Evolutionary conservation across 306 rosid species (phyloP).

Genomic region (Chamaecrista fasciculata): DNA sequence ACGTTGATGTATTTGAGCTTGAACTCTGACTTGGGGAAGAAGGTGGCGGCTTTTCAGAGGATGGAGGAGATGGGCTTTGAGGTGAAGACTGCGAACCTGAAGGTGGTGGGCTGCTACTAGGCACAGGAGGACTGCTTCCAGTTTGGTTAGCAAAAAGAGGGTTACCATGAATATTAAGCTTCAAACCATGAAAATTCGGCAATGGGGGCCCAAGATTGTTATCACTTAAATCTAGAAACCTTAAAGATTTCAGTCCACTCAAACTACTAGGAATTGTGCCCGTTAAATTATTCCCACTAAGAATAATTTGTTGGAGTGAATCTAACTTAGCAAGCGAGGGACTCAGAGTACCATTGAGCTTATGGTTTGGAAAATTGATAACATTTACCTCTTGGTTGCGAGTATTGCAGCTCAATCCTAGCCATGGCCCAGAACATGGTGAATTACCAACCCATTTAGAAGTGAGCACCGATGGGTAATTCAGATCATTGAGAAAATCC

Average conservation of each 20-base stretch:
- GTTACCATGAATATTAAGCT: constrained; percentile 48
- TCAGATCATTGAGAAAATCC: constrained; percentile 52
- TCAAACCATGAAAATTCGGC: constrained; percentile 56
- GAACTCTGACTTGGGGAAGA: constrained; percentile 23
- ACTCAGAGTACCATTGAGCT: constrained; percentile 61
- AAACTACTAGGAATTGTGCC: constrained; percentile 53
- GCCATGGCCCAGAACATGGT: constrained; percentile 64
- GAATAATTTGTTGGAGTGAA: constrained; percentile 51
- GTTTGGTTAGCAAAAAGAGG: constrained; percentile 48
- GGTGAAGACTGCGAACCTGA: constrained; percentile 35
- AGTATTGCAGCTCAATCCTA: constrained; percentile 65
- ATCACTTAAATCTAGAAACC: constrained; percentile 55
- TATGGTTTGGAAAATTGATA: constrained; percentile 53
- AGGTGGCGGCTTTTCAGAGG: constrained; percentile 24
- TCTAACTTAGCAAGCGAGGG: constrained; percentile 59
- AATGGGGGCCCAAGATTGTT: constrained; percentile 71
- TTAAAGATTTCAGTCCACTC: constrained; percentile 50
- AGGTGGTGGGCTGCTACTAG: constrained; percentile 38
- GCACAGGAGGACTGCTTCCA: constrained; percentile 32
- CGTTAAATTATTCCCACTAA: constrained; percentile 47
- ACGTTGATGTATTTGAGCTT: constrained; percentile 25
- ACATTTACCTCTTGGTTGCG: constrained; percentile 41
- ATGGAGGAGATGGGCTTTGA: constrained; percentile 9
- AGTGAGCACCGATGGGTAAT: constrained; percentile 55
- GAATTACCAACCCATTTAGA: constrained; percentile 70